These are phyloP conservation scores for Westerdykella ornata DNA, from an alignment of 2,329 filamentous ascomycete genomes.

Conservation along the genomic window DNA sequence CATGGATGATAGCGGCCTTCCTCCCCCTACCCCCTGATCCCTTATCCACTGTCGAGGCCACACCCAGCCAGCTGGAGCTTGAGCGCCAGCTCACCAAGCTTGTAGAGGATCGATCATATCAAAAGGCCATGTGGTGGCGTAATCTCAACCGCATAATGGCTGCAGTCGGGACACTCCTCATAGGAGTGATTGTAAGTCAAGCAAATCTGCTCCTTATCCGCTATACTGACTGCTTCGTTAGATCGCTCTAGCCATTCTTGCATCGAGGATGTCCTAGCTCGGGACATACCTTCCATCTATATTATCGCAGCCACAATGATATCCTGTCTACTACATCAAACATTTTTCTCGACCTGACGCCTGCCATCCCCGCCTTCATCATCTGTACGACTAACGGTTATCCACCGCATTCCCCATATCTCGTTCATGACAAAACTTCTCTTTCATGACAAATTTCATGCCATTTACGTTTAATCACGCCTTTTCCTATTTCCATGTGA, in stretches of 20 bases:
- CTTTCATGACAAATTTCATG: constrained; percentile 16
- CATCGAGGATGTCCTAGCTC: constrained; percentile 27
- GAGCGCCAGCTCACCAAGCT: constrained; percentile 43
- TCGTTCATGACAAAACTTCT: constrained; percentile 6
- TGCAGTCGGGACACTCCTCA: constrained; percentile 50
- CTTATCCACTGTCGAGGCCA: constrained; percentile 44
- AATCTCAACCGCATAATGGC: constrained; percentile 58
- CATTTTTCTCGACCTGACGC: neutral
- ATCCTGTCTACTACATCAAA: neutral
- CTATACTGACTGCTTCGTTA: constrained; percentile 15
- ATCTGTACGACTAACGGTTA: neutral
- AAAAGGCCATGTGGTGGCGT: constrained; percentile 60
- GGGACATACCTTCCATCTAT: neutral
- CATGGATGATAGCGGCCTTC: constrained; percentile 74
- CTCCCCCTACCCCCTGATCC: constrained; percentile 62
- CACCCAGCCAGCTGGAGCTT: constrained; percentile 31
- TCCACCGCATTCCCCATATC: constrained; percentile 1
- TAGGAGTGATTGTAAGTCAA: constrained; percentile 49
- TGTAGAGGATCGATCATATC: constrained; percentile 45
- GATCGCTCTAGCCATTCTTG: constrained; percentile 35
- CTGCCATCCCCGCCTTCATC: neutral
- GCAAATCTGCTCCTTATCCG: neutral
- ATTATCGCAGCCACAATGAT: neutral
- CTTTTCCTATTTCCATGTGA: constrained; percentile 14
- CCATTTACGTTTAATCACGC: constrained; percentile 26